These are phyloP conservation scores for Hyaloscypha variabilis DNA, from an alignment of 495 filamentous ascomycete species.

Conservation along the genomic window DNA sequence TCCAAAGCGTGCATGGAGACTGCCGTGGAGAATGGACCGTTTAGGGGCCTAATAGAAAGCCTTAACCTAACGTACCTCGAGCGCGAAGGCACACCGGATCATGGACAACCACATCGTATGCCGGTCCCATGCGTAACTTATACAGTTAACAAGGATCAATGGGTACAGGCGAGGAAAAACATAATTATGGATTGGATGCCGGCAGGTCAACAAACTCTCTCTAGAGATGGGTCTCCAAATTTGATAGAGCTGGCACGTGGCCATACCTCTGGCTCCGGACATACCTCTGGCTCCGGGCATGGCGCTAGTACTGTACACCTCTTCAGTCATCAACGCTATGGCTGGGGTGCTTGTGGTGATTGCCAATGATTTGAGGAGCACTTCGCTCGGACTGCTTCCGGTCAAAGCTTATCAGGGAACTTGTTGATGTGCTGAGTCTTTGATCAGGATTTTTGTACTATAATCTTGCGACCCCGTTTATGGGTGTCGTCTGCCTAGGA, in stretches of 20 bases:
- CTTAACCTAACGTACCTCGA: background rate
- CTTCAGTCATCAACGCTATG: background rate
- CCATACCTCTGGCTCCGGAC: background rate
- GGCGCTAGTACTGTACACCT: background rate
- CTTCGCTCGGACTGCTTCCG: background rate
- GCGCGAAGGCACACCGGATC: background rate
- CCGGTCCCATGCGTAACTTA: background rate
- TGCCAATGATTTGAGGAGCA: background rate
- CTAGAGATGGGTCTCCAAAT: background rate
- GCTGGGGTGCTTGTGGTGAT: background rate
- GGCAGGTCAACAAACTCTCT: background rate
- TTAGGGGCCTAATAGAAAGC: background rate
- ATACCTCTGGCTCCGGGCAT: background rate
- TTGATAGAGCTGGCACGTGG: background rate
- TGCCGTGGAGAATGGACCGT: background rate
- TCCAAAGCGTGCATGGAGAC: background rate
- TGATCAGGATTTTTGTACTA: background rate
- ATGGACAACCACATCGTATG: background rate
- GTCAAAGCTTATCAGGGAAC: background rate
- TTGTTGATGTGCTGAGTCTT: background rate
- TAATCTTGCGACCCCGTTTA: background rate
- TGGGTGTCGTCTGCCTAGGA: background rate
- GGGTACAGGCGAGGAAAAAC: background rate
- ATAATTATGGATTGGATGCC: background rate
- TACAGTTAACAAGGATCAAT: background rate